A percentile compares a stretch with the other conserved stretches of the same genome.
These are phyloP conservation scores for Aphanomyces stellatus DNA, from an alignment of 352 stramenopile species.

Conservation along the genomic window DNA sequence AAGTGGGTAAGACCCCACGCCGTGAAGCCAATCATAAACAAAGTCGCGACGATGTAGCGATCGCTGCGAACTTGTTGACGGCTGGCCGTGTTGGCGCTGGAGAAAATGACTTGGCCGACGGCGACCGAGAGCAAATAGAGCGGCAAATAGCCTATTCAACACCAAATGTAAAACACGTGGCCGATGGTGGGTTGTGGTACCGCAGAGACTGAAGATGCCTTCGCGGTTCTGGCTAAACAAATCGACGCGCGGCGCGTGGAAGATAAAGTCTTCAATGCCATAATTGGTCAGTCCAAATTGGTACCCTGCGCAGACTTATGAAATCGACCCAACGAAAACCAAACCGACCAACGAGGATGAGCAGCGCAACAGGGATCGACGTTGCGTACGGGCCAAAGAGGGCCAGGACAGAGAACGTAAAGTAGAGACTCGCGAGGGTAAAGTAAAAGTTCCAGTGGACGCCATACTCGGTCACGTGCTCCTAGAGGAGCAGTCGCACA, in stretches of 20 bases:
- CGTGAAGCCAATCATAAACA: constrained; percentile 33
- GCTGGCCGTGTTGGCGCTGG: constrained; percentile 38
- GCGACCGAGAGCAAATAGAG: constrained; percentile 80
- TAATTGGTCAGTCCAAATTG: constrained; percentile 80
- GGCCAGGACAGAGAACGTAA: constrained; percentile 54
- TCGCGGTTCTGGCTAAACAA: constrained; percentile 93
- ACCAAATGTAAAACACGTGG: neutral
- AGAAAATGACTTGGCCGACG: constrained; percentile 52
- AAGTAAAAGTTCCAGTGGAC: constrained; percentile 99
- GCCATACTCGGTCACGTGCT: constrained; percentile 98
- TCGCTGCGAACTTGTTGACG: constrained; percentile 19
- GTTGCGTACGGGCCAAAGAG: constrained; percentile 39
- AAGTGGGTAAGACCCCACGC: constrained; percentile 51
- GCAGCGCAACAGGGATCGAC: constrained; percentile 32
- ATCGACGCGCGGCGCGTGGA: constrained; percentile 52
- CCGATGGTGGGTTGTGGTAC: constrained; percentile 24
- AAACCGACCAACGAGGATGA: constrained; percentile 34
- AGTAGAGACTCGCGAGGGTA: constrained; percentile 84
- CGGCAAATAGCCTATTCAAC: constrained; percentile 78
- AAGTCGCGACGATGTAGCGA: constrained; percentile 41
- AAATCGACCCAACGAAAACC: constrained; percentile 14
- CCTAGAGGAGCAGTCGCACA: constrained; percentile 29
- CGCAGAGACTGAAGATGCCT: constrained; percentile 87
- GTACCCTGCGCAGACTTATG: constrained; percentile 31
- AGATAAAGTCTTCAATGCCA: constrained; percentile 66